phyloP scores from a whole-genome alignment of 148 eudicot species.

The Vaccinium darrowii region DNA sequence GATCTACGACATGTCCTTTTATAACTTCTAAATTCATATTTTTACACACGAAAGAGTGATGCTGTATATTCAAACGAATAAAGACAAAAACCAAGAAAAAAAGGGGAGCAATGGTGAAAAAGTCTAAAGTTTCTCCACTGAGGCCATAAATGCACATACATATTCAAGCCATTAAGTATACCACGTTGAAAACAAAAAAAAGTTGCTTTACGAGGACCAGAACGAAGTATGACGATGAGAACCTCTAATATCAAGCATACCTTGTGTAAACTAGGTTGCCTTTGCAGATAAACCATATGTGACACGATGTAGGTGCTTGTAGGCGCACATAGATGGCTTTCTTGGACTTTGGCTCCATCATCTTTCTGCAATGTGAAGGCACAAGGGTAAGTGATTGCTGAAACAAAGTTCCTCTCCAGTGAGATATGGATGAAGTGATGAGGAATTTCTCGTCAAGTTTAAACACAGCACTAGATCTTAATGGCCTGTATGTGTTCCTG shows the following conservation, averaged over 20 bases:
- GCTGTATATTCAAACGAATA: no score
- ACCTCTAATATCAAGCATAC: slow-evolving; percentile 29
- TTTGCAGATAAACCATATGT: slow-evolving; percentile 78
- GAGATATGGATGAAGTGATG: neutral
- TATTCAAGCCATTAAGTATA: neutral
- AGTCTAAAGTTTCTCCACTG: neutral
- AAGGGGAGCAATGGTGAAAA: no score
- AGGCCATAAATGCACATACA: neutral
- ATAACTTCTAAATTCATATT: no score
- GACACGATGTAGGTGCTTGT: slow-evolving; percentile 71
- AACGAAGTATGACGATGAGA: neutral
- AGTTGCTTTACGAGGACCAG: neutral
- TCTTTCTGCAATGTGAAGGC: no score
- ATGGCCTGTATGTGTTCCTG: no score
- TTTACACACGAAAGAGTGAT: no score
- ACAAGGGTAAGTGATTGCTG: no score
- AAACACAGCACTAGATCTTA: no score
- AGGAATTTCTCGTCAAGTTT: neutral
- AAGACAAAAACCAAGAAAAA: no score
- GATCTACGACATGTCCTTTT: no score
- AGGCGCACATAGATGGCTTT: slow-evolving; percentile 37
- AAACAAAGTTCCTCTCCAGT: no score
- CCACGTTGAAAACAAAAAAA: neutral
- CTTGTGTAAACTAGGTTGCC: slow-evolving; percentile 62
- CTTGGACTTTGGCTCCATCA: no score